Evolutionary conservation across 306 rosid genomes (phyloP).

Genomic region (Quercus agrifolia): DNA sequence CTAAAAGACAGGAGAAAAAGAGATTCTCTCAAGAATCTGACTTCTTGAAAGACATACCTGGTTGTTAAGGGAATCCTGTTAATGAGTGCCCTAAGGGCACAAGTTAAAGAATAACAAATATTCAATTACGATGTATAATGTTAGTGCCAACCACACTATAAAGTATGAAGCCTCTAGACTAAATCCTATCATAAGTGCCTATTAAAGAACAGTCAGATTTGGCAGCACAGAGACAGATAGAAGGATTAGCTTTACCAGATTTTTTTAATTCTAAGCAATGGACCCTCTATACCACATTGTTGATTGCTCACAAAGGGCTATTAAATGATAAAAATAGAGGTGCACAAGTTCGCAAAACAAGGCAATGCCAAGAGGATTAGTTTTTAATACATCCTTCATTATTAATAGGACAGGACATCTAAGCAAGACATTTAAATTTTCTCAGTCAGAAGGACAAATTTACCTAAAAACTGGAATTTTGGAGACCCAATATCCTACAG

Average conservation of each 20-base stretch:
- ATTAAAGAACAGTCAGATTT: neutral
- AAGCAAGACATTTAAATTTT: neutral
- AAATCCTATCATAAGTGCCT: neutral
- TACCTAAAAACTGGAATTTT: slow-evolving; percentile 73
- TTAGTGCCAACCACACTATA: neutral
- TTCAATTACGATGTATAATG: no score
- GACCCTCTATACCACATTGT: neutral
- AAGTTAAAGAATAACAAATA: no score
- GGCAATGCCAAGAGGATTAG: neutral
- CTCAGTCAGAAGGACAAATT: neutral
- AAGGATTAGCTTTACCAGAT: neutral
- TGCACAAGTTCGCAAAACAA: neutral
- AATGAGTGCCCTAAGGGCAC: no score
- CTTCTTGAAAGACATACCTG: neutral
- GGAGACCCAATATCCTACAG: slow-evolving; percentile 80
- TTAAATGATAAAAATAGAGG: neutral
- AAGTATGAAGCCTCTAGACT: neutral
- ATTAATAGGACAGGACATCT: neutral
- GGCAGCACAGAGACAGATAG: neutral
- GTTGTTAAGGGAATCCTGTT: neutral
- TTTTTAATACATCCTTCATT: neutral
- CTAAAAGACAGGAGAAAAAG: neutral
- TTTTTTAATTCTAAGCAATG: neutral
- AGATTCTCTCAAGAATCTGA: neutral
- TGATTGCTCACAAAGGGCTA: neutral